Evolutionary conservation across 495 filamentous ascomycete species (phyloP), one percentile per base, ranked within the genome.

Genomic region (Zalerion maritima): DNA sequence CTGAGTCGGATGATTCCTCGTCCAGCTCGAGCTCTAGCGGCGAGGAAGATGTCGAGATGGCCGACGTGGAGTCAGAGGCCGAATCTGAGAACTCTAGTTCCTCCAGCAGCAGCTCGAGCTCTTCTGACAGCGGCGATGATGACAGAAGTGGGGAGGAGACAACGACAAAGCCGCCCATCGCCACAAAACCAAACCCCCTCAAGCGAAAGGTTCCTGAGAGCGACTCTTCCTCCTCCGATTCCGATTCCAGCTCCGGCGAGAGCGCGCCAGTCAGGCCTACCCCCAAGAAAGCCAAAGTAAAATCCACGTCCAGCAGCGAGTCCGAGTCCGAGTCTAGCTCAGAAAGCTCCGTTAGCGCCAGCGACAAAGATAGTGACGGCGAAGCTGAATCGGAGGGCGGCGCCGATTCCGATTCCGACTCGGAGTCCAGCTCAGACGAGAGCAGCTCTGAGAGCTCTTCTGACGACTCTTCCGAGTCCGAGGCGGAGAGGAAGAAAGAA

Each of bases 171-270:
- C 23, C 58, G 8, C 47, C 59, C 17, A 45, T 54, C 21, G 34
- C 34, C 26, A 23, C 41, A 13, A 37, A 41, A 4, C 41, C 39
- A 14, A 69, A 68, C 18, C 43, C 42, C 4, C 30, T 67, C 35
- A 81, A 82, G 57, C 73, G 77, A 37, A 81, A 82, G 56, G 73
- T 71, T 14, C 57, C 58, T 21, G 67, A 69, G 3, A 48, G 40
- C 49, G 58, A 55, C 18, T 63, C 55, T 18, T 64, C 54, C 21
- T 47, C 40, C 18, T 67, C 51, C 4, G 38, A 40, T 2, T 50
- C 50, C n/a, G 45, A 45, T 37, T 58, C 43, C n/a, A 41, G 41
- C 43, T 41, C 41, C 9, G 43, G 42, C 10, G 36, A 42, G 8
- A 48, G 49, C 28, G 40, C 43, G 2, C 29, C 39, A 2, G 46